Evolutionary conservation across 129 eudicot genomes (phyloP).

Genomic region (Glebionis coronaria): DNA sequence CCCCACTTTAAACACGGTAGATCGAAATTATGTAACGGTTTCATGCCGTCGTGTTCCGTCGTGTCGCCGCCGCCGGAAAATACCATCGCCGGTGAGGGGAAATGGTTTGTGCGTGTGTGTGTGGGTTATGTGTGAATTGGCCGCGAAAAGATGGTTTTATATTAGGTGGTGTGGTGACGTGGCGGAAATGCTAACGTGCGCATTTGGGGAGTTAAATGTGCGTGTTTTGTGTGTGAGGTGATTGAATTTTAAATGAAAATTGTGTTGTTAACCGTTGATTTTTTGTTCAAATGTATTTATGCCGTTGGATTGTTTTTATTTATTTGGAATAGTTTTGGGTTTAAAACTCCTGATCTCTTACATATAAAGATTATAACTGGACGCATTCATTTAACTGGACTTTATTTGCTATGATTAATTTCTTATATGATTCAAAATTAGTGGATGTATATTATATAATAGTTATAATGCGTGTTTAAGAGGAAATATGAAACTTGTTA

Average conservation of each 20-base stretch:
- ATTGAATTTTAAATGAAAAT: conserved; percentile 31
- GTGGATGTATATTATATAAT: no score
- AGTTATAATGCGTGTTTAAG: no score
- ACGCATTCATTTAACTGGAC: no score
- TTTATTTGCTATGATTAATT: no score
- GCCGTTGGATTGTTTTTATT: conserved; percentile 25
- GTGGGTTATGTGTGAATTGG: conserved; percentile 30
- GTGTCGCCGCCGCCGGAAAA: conserved; percentile 26
- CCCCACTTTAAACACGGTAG: conserved; percentile 72
- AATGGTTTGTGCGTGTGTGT: no score
- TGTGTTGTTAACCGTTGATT: conserved; percentile 19
- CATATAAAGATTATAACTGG: no score
- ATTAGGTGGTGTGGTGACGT: conserved; percentile 28
- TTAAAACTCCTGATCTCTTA: no score
- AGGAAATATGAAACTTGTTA: no score
- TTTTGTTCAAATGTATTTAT: no score
- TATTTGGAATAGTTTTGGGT: no score
- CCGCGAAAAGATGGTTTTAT: conserved; percentile 37
- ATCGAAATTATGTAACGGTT: conserved; percentile 61
- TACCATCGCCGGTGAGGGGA: conserved; percentile 25
- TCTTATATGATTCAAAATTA: no score
- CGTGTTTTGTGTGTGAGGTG: conserved; percentile 32
- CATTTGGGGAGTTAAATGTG: conserved; percentile 26
- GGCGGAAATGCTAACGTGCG: conserved; percentile 34
- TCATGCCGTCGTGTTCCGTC: conserved; percentile 43